Evolutionary conservation across 169 alveolate genomes (phyloP), one percentile per base, ranked within the genome.

Genomic region (Plasmodium relictum): DNA sequence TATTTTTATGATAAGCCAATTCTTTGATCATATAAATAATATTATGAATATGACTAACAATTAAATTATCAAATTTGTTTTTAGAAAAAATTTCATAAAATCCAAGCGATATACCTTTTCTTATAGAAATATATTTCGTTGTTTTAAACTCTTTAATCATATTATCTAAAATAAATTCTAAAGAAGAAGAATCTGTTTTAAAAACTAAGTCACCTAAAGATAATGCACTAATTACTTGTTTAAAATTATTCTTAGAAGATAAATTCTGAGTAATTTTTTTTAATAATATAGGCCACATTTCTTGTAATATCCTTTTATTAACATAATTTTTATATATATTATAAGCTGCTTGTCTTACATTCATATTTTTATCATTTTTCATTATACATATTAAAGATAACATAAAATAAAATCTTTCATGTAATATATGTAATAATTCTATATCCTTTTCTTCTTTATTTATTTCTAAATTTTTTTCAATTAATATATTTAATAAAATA

Each of bases 381-480:
- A 86, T 86, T 2, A 86, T 71, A 62, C 87, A 86, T 70, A 86
- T 86, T 20, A 86, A 50, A 16, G 92, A 86, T 59, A 86, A 56
- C 78, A 86, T 69, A 65, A 86, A 86, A 61, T 86, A 86, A 71
- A 86, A 86, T n/a, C 86, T 24, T 54, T 86, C 92, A 39, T 86
- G 92, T 66, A 86, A 69, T 0, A 48, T 22, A 54, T 86, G 54
- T 65, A 86, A 69, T 4, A 41, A 50, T 70, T 52, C 86, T 18
- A 71, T 42, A 65, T 86, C 87, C 12, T 59, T 70, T 50, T 86
- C 92, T 61, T 70, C 87, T 50, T 71, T 86, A 50, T 86, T 69
- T 14, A 86, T 71, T 86, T 86, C 78, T 69, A 86, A 70, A 86
- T 86, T 86, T 61, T 71, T 86, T 61, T 86, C 92, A 59, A 86